Evolutionary conservation across 2,329 filamentous ascomycete species (phyloP).

Genomic region (Alternaria tenuissima): DNA sequence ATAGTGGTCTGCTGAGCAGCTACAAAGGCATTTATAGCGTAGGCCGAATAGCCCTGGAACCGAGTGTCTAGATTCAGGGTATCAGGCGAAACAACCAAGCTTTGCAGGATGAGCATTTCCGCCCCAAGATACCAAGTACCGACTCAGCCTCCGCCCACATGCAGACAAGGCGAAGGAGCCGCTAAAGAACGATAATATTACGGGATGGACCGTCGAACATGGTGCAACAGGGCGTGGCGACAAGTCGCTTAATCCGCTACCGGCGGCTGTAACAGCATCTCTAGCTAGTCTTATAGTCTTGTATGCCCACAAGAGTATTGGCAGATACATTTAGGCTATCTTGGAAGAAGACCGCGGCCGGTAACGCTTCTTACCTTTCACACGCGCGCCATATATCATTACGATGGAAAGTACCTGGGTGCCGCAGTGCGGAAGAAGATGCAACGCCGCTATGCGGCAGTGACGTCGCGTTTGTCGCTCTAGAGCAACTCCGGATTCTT

Average conservation of each 20-base stretch:
- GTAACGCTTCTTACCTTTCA: background rate
- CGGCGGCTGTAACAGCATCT: background rate
- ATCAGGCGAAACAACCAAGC: background rate
- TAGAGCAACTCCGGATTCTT: no score
- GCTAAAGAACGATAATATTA: conserved; percentile 1
- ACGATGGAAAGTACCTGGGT: no score
- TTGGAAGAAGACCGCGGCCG: background rate
- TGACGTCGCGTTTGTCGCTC: no score
- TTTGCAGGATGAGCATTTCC: background rate
- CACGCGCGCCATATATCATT: no score
- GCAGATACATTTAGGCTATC: background rate
- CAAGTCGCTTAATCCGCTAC: background rate
- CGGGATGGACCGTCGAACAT: background rate
- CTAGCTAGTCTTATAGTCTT: background rate
- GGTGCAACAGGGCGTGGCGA: background rate
- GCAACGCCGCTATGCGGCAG: no score
- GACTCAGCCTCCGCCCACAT: background rate
- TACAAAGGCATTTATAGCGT: background rate
- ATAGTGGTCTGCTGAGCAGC: no score
- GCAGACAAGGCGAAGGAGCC: background rate
- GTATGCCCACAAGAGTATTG: background rate
- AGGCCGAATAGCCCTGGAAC: background rate
- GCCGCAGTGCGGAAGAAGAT: no score
- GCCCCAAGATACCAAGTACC: conserved; percentile 3
- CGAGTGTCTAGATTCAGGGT: background rate